Evolutionary conservation across 495 filamentous ascomycete genomes (phyloP), one percentile per base, ranked within the genome.

Genomic region (Xylaria sp.): DNA sequence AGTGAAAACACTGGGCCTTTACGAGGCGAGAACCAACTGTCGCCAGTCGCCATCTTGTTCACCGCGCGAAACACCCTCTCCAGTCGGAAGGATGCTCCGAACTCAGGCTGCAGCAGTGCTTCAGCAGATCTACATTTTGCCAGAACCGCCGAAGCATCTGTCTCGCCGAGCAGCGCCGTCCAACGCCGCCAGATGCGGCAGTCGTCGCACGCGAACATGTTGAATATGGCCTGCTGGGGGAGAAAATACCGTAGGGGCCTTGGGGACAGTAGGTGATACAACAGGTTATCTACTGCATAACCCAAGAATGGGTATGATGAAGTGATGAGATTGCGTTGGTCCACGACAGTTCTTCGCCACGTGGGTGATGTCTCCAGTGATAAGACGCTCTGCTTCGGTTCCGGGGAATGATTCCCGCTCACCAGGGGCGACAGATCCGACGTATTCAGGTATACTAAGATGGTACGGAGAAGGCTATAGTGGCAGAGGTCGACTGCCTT

Each of bases 391-490:
- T 48, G 68, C 29, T 29, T 35, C 33, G 52, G 57, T 37, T 59
- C 59, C 26, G 37, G 43, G 14, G 63, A 59, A 31, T 9, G 29
- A 8, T 46, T n/a, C 37, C 71, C 62, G 44, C 72, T 74, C 19
- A 75, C 76, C 14, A 82, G 74, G 29, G 73, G 65, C 35, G 79
- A 77, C 31, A 79, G 80, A 31, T 82, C 81, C 14, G 74, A 70
- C 75, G 80, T 81, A 67, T 81, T 79, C 72, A 83, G 76, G 59
- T 80, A 82, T 0, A 70, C 73, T 0, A 82, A 69, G 55, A 79
- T 79, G 0, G 80, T 78, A 46, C 74, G 75, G 35, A 82, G 74
- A 7, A 82, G 70, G 14, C 77, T 64, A 72, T 78, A 79, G 70
- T 82, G 80, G 5, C 74, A 76, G 9, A 80, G 59, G 59, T 81